Evolutionary conservation across 139 green algal species (phyloP), one percentile per base, ranked within the genome.

Genomic region (Diplosphaera chodatii): DNA sequence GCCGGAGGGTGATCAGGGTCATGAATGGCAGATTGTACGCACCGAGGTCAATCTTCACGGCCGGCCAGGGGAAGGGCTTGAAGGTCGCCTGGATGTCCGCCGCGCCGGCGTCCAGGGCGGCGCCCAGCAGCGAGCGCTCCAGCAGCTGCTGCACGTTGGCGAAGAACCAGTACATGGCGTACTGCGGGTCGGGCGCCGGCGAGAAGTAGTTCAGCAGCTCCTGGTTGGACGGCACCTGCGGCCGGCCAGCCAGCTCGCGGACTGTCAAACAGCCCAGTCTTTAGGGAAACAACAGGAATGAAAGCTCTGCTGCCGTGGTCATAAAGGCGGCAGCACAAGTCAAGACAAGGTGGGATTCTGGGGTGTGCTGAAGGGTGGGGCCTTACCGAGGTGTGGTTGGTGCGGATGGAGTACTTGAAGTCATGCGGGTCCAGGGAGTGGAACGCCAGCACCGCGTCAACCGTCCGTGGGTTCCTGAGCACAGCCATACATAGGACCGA

Each of bases 11-110:
- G 37, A 6, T 48, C 37, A 48, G 37, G 37, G 37, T 10, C 37
- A 6, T 48, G 37, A 48, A 6, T 10, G 8, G 37, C 37, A 48
- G 37, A 48, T 20, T 10, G 37, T 10, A 62, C 34, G 41, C 37
- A 0, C 78, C 85, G 33, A 88, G 63, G 72, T 90, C 81, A 55
- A 88, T 72, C 34, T 56, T 68, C 28, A 74, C 66, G 1, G 86
- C 75, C 0, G 89, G 89, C 89, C 89, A 93, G 32, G 89, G 89
- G 67, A 91, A 94, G 20, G 86, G 76, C 77, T 90, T 88, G 34
- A 92, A 40, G 8, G 64, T 48, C 10, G 64, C 37, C 5, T 22
- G 32, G 1, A 70, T n/a, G 21, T 41, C 20, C 33, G 69, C 22
- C 33, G 22, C 32, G 69, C 56, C 29, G 67, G 56, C 10, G n/a